Percentiles rank a stretch among this genome's conserved stretches.
These are phyloP conservation scores for Mycocalia duriaeana DNA, from an alignment of 1,284 basidiomycete species.

Conservation along the genomic window DNA sequence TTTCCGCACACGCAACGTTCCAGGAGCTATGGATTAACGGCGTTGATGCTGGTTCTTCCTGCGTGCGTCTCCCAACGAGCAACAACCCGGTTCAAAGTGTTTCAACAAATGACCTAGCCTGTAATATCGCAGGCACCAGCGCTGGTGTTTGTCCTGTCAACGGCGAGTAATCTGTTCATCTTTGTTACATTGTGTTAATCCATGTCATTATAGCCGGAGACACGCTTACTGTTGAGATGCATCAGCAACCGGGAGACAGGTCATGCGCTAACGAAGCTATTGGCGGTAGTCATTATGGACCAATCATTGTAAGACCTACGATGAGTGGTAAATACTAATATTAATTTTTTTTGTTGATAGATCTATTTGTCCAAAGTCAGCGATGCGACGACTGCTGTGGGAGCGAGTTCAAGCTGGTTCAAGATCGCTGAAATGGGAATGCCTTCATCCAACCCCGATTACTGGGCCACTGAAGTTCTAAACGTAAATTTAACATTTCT, in stretches of 20 bases:
- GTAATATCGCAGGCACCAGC: not conserved
- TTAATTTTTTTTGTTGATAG: not conserved
- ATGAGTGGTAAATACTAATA: not conserved
- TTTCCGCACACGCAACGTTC: not conserved
- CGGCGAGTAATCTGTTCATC: not conserved
- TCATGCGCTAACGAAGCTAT: not conserved
- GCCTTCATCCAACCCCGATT: slow-evolving; percentile 41
- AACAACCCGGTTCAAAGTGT: slow-evolving; percentile 45
- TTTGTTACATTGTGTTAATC: not conserved
- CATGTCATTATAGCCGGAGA: not conserved
- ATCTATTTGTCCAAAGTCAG: not conserved
- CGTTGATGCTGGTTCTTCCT: not conserved
- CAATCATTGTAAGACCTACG: not conserved
- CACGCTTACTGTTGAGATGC: slow-evolving; percentile 1
- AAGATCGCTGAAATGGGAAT: slow-evolving; percentile 47
- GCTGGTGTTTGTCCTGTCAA: not conserved
- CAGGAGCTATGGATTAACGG: not conserved
- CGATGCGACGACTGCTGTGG: slow-evolving; percentile 41
- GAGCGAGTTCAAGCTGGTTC: slow-evolving; percentile 42
- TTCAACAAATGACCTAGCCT: slow-evolving; percentile 14
- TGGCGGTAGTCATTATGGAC: not conserved
- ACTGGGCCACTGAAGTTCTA: slow-evolving; percentile 30
- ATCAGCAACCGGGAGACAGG: not conserved
- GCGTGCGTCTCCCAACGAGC: slow-evolving; percentile 25
- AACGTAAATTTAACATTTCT: not conserved